These are phyloP conservation scores for Helichrysum umbraculigerum DNA, from an alignment of 129 eudicot species.

Conservation along the genomic window DNA sequence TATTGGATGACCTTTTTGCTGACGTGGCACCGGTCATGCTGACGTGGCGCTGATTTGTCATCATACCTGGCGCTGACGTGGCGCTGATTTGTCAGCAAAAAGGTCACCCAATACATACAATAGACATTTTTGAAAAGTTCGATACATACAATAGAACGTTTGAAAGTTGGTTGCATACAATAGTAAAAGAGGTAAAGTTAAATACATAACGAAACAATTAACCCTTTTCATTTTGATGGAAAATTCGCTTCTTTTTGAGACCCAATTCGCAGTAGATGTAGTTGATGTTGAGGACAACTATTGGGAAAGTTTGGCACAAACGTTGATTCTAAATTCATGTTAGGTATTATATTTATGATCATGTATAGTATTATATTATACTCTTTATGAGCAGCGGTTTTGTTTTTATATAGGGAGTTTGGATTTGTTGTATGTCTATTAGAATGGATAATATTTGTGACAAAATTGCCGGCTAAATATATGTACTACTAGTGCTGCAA, in stretches of 20 bases:
- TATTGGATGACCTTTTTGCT: too few species aligned
- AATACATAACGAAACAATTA: too few species aligned
- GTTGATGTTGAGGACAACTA: constrained; percentile 8
- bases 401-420: neutral
- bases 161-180: too few species aligned
- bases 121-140: too few species aligned
- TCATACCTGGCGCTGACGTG: too few species aligned
- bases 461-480: neutral
- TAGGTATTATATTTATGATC: constrained; percentile 27
- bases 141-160: too few species aligned
- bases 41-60: too few species aligned
- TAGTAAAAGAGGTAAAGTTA: too few species aligned
- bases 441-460: neutral
- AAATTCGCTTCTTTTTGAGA: constrained; percentile 23
- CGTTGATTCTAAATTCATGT: neutral
- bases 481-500: neutral
- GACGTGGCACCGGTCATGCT: too few species aligned
- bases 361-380: constrained; percentile 28
- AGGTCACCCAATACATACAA: too few species aligned
- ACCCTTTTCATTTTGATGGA: constrained; percentile 27
- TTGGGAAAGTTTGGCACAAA: constrained; percentile 22
- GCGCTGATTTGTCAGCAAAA: too few species aligned
- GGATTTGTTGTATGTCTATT: neutral
- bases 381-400: neutral
- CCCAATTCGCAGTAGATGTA: constrained; percentile 22